Base-by-base conservation (phyloP, 2,329 filamentous ascomycete species). In the Trichoderma lentiforme region DNA sequence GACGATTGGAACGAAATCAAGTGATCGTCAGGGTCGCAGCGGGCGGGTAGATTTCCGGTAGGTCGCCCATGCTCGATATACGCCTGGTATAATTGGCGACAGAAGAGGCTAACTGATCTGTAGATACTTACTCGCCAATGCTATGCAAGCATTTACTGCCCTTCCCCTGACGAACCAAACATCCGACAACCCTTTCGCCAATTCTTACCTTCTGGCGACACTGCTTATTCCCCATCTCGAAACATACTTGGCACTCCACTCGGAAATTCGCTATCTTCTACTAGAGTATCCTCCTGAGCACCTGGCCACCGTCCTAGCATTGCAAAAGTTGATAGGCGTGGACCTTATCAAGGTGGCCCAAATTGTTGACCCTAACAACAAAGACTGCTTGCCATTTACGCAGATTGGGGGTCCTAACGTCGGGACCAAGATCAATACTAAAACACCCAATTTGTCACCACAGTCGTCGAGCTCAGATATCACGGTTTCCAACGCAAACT, bases 181-280 rank as follows among this genome's bases (percentile, higher is more conserved):
- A 4, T 82, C 84, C 36, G 84, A 86, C 71, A 88, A 88, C 74
- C 88, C 87, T 0, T 87, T 89, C 72, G 82, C 83, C 18, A 86
- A 88, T 74, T 83, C 87, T 1, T 81, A 84, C 26, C 80, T 88
- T 18, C 83, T 91, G 2, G 89, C 89, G 2, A 86, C 86, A 0
- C 82, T 90, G 2, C 83, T 91, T 26, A 82, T 91, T 51, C 87
- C 89, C 1, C 87, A 90, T 73, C 82, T 91, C 1, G 89, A 91
- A 75, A 85, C 85, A 0, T 91, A 89, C 73, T 81, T 91, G 63
- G 83, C 85, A 5, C 81, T 84, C 2, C 87, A 90, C 74, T 76
- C 83, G 3, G 81, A 84, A 47, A 85, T 87, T 24, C 85, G 85
- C 11, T 86, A 90, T 71, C 83, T 91, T 0, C 78, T 91, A 6